Evolutionary conservation across 2,329 filamentous ascomycete genomes (phyloP).

Genomic region (Colletotrichum sp.): DNA sequence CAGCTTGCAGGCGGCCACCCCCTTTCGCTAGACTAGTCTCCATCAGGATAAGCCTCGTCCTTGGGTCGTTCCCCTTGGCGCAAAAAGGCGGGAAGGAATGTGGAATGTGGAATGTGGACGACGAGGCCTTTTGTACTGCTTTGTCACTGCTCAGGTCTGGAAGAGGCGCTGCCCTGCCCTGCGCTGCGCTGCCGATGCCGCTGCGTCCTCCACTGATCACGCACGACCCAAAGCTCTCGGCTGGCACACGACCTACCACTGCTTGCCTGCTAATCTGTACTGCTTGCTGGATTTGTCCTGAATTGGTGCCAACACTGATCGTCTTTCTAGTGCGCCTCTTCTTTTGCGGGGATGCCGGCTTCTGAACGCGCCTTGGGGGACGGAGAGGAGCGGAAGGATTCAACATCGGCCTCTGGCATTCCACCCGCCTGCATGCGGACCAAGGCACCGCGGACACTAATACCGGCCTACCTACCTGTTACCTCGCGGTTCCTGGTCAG

Average conservation of each 20-base stretch:
- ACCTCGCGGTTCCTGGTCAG: background rate
- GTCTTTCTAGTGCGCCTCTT: background rate
- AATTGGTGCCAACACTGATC: background rate
- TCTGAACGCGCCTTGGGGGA: background rate
- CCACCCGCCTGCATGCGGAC: background rate
- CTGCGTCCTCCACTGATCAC: background rate
- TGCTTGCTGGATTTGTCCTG: background rate
- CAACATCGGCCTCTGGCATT: background rate
- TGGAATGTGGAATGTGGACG: conserved; percentile 1
- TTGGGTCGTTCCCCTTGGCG: conserved; percentile 2
- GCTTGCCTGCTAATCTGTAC: background rate
- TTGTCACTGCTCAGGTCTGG: background rate
- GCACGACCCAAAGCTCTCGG: background rate
- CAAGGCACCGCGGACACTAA: background rate
- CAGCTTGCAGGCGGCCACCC: background rate
- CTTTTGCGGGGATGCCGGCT: background rate
- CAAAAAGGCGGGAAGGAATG: conserved; percentile 9
- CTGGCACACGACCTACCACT: background rate
- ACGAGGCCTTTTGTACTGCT: background rate
- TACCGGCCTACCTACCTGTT: background rate
- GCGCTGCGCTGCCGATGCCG: background rate
- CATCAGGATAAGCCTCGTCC: background rate
- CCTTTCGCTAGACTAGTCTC: background rate
- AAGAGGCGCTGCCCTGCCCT: background rate
- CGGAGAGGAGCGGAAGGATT: background rate